Percentiles rank a stretch among this genome's conserved stretches.
Evolutionary conservation across 2,329 filamentous ascomycete species (phyloP).

Genomic region (Penicillium brevicompactum): DNA sequence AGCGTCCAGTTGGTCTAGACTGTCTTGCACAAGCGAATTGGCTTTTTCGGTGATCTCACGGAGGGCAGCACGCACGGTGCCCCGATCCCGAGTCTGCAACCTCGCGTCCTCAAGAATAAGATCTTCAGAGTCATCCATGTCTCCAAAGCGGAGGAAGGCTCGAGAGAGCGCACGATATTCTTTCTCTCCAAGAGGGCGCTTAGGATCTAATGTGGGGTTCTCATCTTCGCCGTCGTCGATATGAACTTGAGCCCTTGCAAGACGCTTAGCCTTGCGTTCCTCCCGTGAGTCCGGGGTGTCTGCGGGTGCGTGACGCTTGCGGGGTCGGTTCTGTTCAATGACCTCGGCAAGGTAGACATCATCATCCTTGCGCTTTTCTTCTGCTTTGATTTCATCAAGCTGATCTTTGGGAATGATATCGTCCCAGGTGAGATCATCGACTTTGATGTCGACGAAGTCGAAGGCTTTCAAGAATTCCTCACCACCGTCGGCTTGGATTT

Average conservation of each 20-base stretch:
- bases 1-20: slow-evolving; percentile 63
- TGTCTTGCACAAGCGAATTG: slow-evolving; percentile 71
- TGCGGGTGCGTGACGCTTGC: slow-evolving; percentile 68
- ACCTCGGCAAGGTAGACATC: slow-evolving; percentile 80
- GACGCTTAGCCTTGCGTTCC: slow-evolving; percentile 70
- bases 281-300: slow-evolving; percentile 55
- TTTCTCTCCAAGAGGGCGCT: slow-evolving; percentile 86
- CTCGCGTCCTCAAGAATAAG: slow-evolving; percentile 88
- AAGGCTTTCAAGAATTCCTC: slow-evolving; percentile 90
- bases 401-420: slow-evolving; percentile 96
- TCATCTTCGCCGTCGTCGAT: slow-evolving; percentile 72
- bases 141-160: slow-evolving; percentile 87
- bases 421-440: slow-evolving; percentile 91
- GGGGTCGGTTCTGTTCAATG: slow-evolving; percentile 81
- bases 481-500: slow-evolving; percentile 92
- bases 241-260: slow-evolving; percentile 64
- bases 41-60: slow-evolving; percentile 76
- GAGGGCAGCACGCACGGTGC: slow-evolving; percentile 75
- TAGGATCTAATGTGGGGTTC: slow-evolving; percentile 69
- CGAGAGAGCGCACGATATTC: slow-evolving; percentile 90
- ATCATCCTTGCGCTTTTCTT: slow-evolving; percentile 82
- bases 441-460: slow-evolving; percentile 96
- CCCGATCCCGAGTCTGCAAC: slow-evolving; percentile 76
- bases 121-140: slow-evolving; percentile 81
- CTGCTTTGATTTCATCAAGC: slow-evolving; percentile 82